These are phyloP conservation scores for Rhamnella rubrinervis DNA, from an alignment of 331 rosid genomes.

Conservation along the genomic window DNA sequence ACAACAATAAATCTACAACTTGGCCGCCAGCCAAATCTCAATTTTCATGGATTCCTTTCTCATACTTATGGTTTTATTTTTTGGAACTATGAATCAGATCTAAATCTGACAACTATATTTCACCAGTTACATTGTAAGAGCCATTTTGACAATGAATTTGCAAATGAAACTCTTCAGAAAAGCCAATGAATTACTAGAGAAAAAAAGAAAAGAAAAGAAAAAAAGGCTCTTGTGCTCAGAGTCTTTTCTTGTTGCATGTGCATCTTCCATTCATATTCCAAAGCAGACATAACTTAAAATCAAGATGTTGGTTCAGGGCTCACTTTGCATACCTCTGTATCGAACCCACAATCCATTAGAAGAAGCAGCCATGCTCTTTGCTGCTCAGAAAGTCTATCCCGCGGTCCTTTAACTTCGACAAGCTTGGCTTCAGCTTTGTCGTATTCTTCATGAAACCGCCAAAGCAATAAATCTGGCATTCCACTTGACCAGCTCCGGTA, in stretches of 20 bases:
- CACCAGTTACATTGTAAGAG: too few relatives aligned
- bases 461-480: conserved; percentile 91
- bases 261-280: background rate
- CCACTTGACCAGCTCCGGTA: conserved; percentile 91
- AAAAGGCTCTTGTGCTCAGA: background rate
- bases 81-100: too few relatives aligned
- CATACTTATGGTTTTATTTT: too few relatives aligned
- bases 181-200: too few relatives aligned
- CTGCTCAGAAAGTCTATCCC: conserved; percentile 90
- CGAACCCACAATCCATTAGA: conserved; percentile 82
- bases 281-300: conserved; percentile 1
- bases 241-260: background rate
- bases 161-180: too few relatives aligned
- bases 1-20: too few relatives aligned
- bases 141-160: too few relatives aligned
- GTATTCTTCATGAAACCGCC: conserved; percentile 81
- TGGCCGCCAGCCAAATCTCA: too few relatives aligned
- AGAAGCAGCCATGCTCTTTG: conserved; percentile 92
- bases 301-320: conserved; percentile 37
- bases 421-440: conserved; percentile 87
- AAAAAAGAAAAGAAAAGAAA: too few relatives aligned
- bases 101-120: too few relatives aligned
- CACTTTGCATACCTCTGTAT: conserved; percentile 79
- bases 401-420: conserved; percentile 96
- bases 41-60: too few relatives aligned